phyloP scores from a whole-genome alignment of 371 early-diverging fungal genomes.

The Mucor racemosus region DNA sequence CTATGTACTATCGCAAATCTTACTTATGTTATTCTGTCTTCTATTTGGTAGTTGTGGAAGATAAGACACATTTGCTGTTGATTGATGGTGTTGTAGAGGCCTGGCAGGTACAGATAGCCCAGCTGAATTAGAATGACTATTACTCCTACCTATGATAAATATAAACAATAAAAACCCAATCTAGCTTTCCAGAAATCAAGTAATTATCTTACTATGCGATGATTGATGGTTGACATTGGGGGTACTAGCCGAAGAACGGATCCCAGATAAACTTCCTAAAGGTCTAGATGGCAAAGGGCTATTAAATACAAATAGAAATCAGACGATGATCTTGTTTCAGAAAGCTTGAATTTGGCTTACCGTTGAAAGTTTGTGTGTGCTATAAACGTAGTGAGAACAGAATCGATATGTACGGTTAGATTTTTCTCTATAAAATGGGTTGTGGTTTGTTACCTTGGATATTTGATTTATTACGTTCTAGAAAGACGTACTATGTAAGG shows the following conservation, averaged over 20 bases:
- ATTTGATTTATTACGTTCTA: constrained; percentile 1
- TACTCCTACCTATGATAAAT: not conserved
- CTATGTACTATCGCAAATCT: not conserved
- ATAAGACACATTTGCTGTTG: not conserved
- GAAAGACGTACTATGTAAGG: not conserved
- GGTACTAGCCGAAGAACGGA: constrained; percentile 1
- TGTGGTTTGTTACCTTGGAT: not conserved
- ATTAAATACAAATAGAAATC: not conserved
- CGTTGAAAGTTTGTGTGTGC: not conserved
- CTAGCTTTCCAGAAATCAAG: too few species aligned
- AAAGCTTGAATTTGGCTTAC: not conserved
- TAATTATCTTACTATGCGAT: constrained; percentile 1
- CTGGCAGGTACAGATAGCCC: not conserved
- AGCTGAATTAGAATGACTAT: not conserved
- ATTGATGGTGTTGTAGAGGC: not conserved
- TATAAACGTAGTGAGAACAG: constrained; percentile 2
- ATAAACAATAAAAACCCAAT: not conserved
- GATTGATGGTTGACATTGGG: not conserved
- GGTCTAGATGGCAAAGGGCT: constrained; percentile 3
- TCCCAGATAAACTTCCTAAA: not conserved
- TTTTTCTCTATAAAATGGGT: not conserved
- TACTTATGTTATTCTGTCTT: not conserved
- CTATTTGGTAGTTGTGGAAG: not conserved
- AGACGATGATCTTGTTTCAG: not conserved
- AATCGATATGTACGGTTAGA: not conserved